These are phyloP conservation scores for Penicillium sp. DNA, from an alignment of 2,329 filamentous ascomycete genomes.

Conservation along the genomic window DNA sequence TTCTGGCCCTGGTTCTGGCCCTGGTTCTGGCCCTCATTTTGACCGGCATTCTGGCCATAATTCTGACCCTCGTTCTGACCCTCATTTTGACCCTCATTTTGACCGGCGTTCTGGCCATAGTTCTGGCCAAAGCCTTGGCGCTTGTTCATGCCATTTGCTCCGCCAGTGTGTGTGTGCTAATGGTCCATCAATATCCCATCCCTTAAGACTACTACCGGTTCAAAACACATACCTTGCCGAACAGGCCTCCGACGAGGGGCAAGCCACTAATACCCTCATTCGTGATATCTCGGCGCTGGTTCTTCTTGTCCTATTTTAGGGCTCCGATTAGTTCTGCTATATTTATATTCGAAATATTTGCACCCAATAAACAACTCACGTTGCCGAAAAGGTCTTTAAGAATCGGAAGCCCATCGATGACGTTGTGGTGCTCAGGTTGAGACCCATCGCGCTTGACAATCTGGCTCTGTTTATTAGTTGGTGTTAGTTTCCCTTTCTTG, in stretches of 20 bases:
- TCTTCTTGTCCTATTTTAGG: neutral
- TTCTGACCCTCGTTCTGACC: slow-evolving; percentile 2
- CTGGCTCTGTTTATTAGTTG: neutral
- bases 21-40: slow-evolving; percentile 6
- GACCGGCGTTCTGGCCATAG: slow-evolving; percentile 6
- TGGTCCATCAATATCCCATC: neutral
- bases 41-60: slow-evolving; percentile 1
- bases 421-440: neutral
- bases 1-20: slow-evolving; percentile 9
- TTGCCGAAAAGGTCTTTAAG: neutral
- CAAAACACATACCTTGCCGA: neutral
- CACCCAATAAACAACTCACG: slow-evolving; percentile 6
- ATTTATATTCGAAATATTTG: neutral
- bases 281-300: neutral
- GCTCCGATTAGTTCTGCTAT: neutral
- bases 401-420: slow-evolving; percentile 10
- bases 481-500: neutral
- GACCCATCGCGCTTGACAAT: neutral
- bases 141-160: slow-evolving; percentile 5
- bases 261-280: neutral
- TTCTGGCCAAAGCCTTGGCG: slow-evolving; percentile 4
- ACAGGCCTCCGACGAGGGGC: slow-evolving; percentile 4
- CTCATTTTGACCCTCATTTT: slow-evolving; percentile 6
- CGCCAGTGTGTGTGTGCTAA: slow-evolving; percentile 4
- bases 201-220: neutral